phyloP scores from a whole-genome alignment of 2,329 filamentous ascomycete genomes.

The Pseudocercospora musae region DNA sequence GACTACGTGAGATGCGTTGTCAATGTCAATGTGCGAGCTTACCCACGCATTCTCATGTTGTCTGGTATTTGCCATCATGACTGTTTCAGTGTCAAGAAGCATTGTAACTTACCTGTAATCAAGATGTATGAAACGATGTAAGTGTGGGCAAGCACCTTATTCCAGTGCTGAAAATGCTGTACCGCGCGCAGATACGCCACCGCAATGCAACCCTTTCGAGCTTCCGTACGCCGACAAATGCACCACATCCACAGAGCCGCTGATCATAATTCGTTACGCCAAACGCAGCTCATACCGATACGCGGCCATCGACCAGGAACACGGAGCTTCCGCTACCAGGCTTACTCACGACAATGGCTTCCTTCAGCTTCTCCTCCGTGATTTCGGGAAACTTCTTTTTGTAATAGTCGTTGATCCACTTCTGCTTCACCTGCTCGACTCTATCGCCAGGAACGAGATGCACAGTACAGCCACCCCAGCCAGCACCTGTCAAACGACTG shows the following conservation, averaged over 20 bases:
- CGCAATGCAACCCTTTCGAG: neutral
- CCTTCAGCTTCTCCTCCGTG: slow-evolving; percentile 68
- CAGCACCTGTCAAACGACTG: slow-evolving; percentile 83
- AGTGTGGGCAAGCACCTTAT: neutral
- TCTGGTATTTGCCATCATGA: neutral
- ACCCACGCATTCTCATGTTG: neutral
- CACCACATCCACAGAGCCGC: neutral
- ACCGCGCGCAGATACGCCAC: neutral
- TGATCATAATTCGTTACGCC: neutral
- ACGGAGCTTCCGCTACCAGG: slow-evolving; percentile 66
- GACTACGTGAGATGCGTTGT: too few relatives aligned
- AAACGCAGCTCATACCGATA: slow-evolving; percentile 8
- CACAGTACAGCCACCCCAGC: slow-evolving; percentile 95
- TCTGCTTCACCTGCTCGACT: slow-evolving; percentile 71
- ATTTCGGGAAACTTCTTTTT: slow-evolving; percentile 64
- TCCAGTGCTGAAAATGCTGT: neutral
- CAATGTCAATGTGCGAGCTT: neutral
- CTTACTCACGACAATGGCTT: slow-evolving; percentile 83
- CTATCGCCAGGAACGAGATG: slow-evolving; percentile 84
- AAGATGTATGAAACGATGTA: neutral
- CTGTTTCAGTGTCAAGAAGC: neutral
- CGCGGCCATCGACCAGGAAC: slow-evolving; percentile 29
- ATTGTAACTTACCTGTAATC: neutral
- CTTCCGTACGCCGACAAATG: neutral
- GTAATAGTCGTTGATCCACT: slow-evolving; percentile 81